Conservation (phyloP, 2,329 filamentous ascomycete species). For the Colletotrichum neosansevieriae region DNA sequence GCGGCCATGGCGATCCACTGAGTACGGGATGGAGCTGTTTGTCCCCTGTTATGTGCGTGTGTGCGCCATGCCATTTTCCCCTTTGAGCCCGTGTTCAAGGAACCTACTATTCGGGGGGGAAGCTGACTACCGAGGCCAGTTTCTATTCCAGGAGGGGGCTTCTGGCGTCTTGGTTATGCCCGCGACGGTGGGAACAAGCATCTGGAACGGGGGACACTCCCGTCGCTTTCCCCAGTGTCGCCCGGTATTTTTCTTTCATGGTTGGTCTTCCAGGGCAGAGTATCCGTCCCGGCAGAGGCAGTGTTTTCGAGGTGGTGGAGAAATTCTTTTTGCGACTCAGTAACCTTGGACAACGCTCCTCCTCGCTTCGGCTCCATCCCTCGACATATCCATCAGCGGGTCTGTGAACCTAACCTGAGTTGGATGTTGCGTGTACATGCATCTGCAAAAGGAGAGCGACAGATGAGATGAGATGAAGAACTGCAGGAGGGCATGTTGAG, state of each 20-base stretch:
- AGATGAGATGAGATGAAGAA: constrained; percentile 5
- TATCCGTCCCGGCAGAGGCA: constrained; percentile 3
- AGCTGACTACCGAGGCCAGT: not conserved
- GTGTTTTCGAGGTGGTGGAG: constrained; percentile 1
- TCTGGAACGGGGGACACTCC: constrained; percentile 1
- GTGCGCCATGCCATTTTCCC: not conserved
- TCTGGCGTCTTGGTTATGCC: constrained; percentile 2
- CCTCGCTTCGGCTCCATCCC: constrained; percentile 6
- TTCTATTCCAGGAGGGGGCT: constrained; percentile 8
- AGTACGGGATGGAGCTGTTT: constrained; percentile 17
- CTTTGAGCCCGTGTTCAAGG: constrained; percentile 10
- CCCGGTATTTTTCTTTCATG: not conserved
- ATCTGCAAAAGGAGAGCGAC: not conserved
- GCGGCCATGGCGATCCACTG: constrained; percentile 33
- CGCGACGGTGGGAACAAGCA: not conserved
- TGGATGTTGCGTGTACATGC: not conserved
- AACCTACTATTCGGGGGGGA: not conserved
- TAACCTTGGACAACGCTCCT: constrained; percentile 17
- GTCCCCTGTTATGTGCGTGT: not conserved
- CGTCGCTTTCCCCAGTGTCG: not conserved
- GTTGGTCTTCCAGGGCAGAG: constrained; percentile 15
- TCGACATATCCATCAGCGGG: constrained; percentile 30
- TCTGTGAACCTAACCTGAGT: constrained; percentile 21
- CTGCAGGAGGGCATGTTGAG: constrained; percentile 14
- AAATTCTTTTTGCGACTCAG: constrained; percentile 9